Evolutionary conservation across 1,284 basidiomycete genomes (phyloP).

Genomic region (Fomitopsis betulina): DNA sequence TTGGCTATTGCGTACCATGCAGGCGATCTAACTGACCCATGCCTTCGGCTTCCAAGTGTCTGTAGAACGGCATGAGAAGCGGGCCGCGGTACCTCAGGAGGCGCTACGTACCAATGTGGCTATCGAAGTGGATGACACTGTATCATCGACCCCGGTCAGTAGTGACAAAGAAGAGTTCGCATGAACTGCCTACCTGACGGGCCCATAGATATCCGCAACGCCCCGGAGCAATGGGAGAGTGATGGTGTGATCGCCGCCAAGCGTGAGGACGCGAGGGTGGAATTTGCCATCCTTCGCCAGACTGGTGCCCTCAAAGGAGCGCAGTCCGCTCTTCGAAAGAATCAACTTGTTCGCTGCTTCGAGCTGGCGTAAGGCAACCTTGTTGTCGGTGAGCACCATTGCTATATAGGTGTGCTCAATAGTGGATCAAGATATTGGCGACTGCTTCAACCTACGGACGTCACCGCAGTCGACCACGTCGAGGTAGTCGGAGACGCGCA

Average conservation of each 20-base stretch:
- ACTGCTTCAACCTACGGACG: constrained; percentile 24
- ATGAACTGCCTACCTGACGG: constrained; percentile 22
- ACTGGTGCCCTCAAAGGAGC: constrained; percentile 20
- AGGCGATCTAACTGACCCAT: constrained; percentile 4
- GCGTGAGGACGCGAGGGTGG: constrained; percentile 32
- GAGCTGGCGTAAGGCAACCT: constrained; percentile 32
- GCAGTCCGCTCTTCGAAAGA: constrained; percentile 18
- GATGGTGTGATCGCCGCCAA: constrained; percentile 39
- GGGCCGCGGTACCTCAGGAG: too few species aligned
- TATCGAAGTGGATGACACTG: constrained; percentile 39
- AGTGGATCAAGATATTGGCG: neutral
- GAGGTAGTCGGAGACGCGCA: constrained; percentile 26
- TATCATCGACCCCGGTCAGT: neutral
- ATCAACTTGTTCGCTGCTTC: constrained; percentile 28
- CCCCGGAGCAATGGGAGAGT: constrained; percentile 34
- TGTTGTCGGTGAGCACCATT: constrained; percentile 31
- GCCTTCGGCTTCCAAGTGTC: constrained; percentile 30
- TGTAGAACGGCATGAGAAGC: constrained; percentile 3
- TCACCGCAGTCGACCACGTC: constrained; percentile 34
- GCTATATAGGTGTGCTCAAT: constrained; percentile 10
- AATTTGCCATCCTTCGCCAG: constrained; percentile 32
- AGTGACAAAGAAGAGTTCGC: neutral
- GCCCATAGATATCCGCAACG: constrained; percentile 32
- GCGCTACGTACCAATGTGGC: too few species aligned
- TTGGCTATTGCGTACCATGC: neutral